Percentiles rank a stretch among this genome's conserved stretches.
phyloP scores from a whole-genome alignment of 768 basidiomycete genomes.

The Harrya chromipes region DNA sequence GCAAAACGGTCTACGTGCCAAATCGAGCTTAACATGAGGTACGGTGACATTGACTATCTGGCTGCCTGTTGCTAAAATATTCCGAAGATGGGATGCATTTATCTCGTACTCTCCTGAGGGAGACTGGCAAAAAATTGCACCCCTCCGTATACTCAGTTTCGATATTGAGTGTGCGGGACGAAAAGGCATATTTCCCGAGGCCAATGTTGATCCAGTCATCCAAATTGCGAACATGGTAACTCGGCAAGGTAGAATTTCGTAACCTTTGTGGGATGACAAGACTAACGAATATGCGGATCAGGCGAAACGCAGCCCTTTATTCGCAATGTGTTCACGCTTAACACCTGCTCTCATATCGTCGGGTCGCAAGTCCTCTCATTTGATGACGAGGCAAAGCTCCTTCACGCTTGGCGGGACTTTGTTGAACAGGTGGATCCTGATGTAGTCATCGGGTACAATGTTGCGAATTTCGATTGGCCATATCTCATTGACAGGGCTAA shows the following conservation, averaged over 20 bases:
- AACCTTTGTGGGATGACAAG: not conserved
- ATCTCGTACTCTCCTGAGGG: slow-evolving; percentile 92
- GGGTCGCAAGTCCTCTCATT: slow-evolving; percentile 95
- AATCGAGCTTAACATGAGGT: slow-evolving; percentile 81
- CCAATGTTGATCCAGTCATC: slow-evolving; percentile 88
- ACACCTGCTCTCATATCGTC: slow-evolving; percentile 91
- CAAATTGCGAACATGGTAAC: slow-evolving; percentile 99
- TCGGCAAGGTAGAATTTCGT: slow-evolving; percentile 66
- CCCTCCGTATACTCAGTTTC: slow-evolving; percentile 91
- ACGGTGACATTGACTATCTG: slow-evolving; percentile 17
- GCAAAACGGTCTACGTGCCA: slow-evolving; percentile 81
- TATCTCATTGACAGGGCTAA: slow-evolving; percentile 93
- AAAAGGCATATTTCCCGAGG: slow-evolving; percentile 96
- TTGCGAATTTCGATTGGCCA: slow-evolving; percentile 91
- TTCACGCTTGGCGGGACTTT: slow-evolving; percentile 87
- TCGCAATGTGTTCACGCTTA: slow-evolving; percentile 94
- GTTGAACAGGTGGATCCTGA: slow-evolving; percentile 91
- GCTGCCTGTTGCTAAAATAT: slow-evolving; percentile 4
- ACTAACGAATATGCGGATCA: slow-evolving; percentile 32
- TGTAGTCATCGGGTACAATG: slow-evolving; percentile 95
- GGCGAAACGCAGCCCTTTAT: slow-evolving; percentile 93
- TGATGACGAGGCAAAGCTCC: slow-evolving; percentile 67
- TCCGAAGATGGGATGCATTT: slow-evolving; percentile 71
- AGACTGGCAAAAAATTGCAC: slow-evolving; percentile 88
- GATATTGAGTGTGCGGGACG: slow-evolving; percentile 99